Evolutionary conservation across 768 basidiomycete species (phyloP).

Genomic region (Podaxis mareebaensis): DNA sequence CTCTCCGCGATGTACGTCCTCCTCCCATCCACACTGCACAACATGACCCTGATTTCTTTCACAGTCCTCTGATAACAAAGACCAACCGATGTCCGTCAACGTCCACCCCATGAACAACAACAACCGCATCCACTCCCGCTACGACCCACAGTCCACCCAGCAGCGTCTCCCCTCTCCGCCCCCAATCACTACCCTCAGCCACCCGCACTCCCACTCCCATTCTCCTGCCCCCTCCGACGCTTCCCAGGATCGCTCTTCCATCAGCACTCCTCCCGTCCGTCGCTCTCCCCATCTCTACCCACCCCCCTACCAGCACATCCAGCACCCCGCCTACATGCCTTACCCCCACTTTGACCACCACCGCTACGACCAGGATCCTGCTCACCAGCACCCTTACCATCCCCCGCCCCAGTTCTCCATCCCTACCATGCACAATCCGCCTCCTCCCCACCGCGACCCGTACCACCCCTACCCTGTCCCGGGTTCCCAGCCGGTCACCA

Average conservation of each 20-base stretch:
- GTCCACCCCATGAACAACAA: constrained; percentile 11
- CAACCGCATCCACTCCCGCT: constrained; percentile 9
- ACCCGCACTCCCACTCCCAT: constrained; percentile 39
- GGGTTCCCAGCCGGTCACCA: constrained; percentile 31
- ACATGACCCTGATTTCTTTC: background rate
- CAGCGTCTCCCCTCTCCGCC: constrained; percentile 33
- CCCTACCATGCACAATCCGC: constrained; percentile 18
- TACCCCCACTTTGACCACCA: constrained; percentile 28
- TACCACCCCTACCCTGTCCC: constrained; percentile 33
- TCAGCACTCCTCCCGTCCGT: constrained; percentile 58
- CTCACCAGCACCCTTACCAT: constrained; percentile 24
- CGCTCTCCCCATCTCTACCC: constrained; percentile 40
- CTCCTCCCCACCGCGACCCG: constrained; percentile 20
- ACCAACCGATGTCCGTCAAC: constrained; percentile 14
- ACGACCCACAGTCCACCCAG: constrained; percentile 20
- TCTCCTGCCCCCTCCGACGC: constrained; percentile 64
- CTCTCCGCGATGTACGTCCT: constrained; percentile 30
- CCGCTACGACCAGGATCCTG: constrained; percentile 28
- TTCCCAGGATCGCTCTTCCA: constrained; percentile 59
- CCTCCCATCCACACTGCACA: background rate
- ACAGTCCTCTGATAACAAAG: constrained; percentile 5
- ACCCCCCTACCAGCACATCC: constrained; percentile 33
- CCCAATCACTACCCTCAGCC: constrained; percentile 43
- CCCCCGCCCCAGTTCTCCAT: constrained; percentile 22
- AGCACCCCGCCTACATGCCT: constrained; percentile 34